A percentile compares a stretch with the other conserved stretches of the same genome.
Conservation (phyloP, 345 rosid genomes). For the Citrus unshiu region DNA sequence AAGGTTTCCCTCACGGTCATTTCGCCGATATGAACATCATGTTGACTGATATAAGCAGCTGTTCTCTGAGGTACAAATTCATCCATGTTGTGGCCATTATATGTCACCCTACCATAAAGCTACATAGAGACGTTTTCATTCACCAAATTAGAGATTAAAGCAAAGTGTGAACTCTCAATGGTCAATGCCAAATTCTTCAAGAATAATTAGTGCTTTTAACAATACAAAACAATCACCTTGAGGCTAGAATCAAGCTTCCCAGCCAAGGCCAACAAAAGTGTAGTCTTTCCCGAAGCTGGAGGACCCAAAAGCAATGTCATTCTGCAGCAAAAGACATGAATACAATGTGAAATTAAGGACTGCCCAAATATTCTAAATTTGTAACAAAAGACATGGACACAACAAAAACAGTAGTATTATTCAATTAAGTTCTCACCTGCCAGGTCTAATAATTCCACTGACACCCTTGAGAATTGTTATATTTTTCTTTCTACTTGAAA, state of each 20-base stretch:
- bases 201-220: not conserved
- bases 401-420: not conserved
- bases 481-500: conserved; percentile 45
- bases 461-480: conserved; percentile 59
- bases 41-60: conserved; percentile 57
- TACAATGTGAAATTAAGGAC: not conserved
- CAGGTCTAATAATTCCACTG: conserved; percentile 66
- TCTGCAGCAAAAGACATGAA: conserved; percentile 23
- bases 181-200: conserved; percentile 10
- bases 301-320: conserved; percentile 81
- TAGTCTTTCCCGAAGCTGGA: conserved; percentile 77
- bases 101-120: conserved; percentile 33
- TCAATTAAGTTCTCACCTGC: conserved; percentile 33
- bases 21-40: conserved; percentile 68
- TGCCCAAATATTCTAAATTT: not conserved
- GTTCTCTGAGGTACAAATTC: conserved; percentile 46
- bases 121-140: not conserved
- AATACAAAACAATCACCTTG: conserved; percentile 31
- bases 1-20: conserved; percentile 46
- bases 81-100: conserved; percentile 40
- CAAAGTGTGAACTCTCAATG: not conserved
- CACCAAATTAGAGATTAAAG: conserved; percentile 9
- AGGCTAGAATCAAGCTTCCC: conserved; percentile 64
- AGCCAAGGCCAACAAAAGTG: conserved; percentile 67
- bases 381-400: not conserved